These are phyloP conservation scores for Silene uniflora DNA, from an alignment of 148 eudicot genomes.

Conservation along the genomic window DNA sequence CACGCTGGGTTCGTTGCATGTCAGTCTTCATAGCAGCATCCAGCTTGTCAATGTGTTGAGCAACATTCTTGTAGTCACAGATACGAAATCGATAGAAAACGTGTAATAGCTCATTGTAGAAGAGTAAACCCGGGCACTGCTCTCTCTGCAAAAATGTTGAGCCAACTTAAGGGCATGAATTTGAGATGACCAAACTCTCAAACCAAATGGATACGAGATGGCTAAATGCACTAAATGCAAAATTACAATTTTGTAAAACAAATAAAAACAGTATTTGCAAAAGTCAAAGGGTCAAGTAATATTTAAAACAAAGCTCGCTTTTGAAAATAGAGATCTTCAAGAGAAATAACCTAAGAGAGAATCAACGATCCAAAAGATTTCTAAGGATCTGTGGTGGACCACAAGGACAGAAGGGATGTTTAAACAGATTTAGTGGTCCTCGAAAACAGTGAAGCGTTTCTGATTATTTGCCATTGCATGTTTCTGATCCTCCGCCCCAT, in stretches of 20 bases:
- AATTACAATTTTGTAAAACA: not conserved
- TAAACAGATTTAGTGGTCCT: not conserved
- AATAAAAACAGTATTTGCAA: not conserved
- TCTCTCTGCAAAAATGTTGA: conserved; percentile 43
- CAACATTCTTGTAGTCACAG: conserved; percentile 88
- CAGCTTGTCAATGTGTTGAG: conserved; percentile 73
- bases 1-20: conserved; percentile 47
- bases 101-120: conserved; percentile 83
- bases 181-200: conserved; percentile 9
- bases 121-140: conserved; percentile 77
- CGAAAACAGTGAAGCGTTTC: not conserved
- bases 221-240: not conserved
- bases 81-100: conserved; percentile 84
- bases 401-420: not conserved
- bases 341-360: not conserved
- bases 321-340: too few relatives aligned
- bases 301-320: not conserved
- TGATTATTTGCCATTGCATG: not conserved
- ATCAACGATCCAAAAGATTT: not conserved
- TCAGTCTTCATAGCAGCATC: conserved; percentile 90
- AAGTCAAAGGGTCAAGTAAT: not conserved
- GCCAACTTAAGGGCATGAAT: conserved; percentile 2
- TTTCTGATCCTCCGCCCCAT: not conserved
- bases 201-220: not conserved
- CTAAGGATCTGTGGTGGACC: not conserved